These are phyloP conservation scores for Penicillium sp. DNA, from an alignment of 2,329 filamentous ascomycete species.

Conservation along the genomic window DNA sequence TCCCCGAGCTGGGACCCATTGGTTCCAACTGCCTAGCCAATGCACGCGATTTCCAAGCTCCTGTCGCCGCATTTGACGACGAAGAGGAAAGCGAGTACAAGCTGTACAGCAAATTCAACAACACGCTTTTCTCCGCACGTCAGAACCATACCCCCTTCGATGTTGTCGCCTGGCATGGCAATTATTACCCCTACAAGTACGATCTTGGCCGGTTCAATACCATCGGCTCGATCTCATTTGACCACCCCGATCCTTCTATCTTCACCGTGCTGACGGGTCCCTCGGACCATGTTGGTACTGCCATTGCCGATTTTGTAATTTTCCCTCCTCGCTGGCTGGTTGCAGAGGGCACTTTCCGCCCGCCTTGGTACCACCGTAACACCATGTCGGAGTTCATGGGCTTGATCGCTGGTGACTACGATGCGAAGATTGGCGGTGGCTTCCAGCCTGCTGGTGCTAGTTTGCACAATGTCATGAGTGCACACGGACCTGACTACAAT, in stretches of 20 bases:
- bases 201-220: constrained; percentile 73
- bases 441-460: constrained; percentile 61
- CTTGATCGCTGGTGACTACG: constrained; percentile 58
- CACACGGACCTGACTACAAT: constrained; percentile 58
- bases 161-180: constrained; percentile 76
- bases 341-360: constrained; percentile 57
- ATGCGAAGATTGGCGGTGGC: constrained; percentile 55
- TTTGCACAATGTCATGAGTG: constrained; percentile 69
- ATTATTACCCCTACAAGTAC: constrained; percentile 78
- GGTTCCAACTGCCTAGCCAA: constrained; percentile 73
- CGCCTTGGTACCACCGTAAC: constrained; percentile 63
- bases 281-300: constrained; percentile 56
- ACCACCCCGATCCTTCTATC: constrained; percentile 75
- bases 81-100: constrained; percentile 52
- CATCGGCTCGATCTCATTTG: constrained; percentile 68
- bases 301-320: constrained; percentile 63
- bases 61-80: constrained; percentile 65
- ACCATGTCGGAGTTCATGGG: constrained; percentile 66
- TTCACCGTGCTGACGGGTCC: constrained; percentile 64
- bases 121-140: constrained; percentile 60
- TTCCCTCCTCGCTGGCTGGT: constrained; percentile 64
- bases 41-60: constrained; percentile 69
- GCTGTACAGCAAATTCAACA: constrained; percentile 63
- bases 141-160: constrained; percentile 74
- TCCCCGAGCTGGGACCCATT: constrained; percentile 70